Conservation (phyloP, 345 rosid genomes). For the Moricandia moricandioides region DNA sequence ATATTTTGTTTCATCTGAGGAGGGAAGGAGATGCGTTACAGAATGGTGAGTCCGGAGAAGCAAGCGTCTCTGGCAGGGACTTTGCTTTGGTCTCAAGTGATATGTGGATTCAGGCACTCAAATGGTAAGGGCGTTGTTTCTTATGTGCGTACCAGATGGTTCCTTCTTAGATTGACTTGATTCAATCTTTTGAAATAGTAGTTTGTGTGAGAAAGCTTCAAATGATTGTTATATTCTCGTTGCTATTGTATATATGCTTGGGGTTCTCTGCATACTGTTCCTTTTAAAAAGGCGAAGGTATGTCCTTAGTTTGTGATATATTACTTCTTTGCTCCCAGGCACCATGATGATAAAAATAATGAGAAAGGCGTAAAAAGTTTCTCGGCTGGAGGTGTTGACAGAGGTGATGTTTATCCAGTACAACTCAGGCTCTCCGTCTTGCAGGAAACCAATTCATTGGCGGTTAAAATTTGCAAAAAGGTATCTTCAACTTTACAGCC, state of each 20-base stretch:
- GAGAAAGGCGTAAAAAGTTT: constrained; percentile 64
- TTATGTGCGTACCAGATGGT: background rate
- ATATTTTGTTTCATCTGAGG: constrained; percentile 70
- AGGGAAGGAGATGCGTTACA: constrained; percentile 59
- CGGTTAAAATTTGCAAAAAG: constrained; percentile 90
- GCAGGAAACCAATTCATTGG: constrained; percentile 64
- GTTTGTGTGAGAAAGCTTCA: constrained; percentile 4
- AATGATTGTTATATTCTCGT: background rate
- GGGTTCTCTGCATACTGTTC: background rate
- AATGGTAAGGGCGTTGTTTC: constrained; percentile 53
- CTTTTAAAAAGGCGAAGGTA: background rate
- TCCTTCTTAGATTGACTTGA: background rate
- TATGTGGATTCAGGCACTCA: constrained; percentile 94
- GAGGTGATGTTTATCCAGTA: constrained; percentile 91
- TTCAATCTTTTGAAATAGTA: constrained; percentile 5
- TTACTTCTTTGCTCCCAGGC: constrained; percentile 50
- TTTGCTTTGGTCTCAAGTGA: constrained; percentile 91
- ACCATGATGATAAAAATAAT: constrained; percentile 68
- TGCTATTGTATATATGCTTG: background rate
- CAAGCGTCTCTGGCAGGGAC: constrained; percentile 80
- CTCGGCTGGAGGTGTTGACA: constrained; percentile 81
- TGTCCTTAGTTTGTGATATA: constrained; percentile 1
- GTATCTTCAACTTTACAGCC: constrained; percentile 39
- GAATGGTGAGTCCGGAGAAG: constrained; percentile 63
- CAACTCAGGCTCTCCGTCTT: constrained; percentile 76